Percentiles rank a stretch among this genome's conserved stretches.
phyloP scores from a whole-genome alignment of 1,284 basidiomycete species.

The Leccinum pachyderme region DNA sequence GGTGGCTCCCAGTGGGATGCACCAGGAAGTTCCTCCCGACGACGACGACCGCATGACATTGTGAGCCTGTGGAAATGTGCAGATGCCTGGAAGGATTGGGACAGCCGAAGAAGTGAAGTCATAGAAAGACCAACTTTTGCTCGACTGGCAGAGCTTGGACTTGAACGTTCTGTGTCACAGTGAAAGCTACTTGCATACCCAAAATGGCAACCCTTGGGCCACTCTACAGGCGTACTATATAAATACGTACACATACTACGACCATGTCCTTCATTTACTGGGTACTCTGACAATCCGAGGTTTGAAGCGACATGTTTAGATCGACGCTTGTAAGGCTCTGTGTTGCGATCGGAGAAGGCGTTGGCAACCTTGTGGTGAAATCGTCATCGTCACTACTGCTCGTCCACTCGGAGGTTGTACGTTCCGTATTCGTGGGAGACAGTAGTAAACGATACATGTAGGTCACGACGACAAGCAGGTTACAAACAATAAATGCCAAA shows the following conservation, averaged over 20 bases:
- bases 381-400: not conserved
- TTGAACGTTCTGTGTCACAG: not conserved
- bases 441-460: constrained; percentile 19
- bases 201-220: too few species aligned
- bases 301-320: not conserved
- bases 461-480: constrained; percentile 29
- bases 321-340: constrained; percentile 2
- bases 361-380: not conserved
- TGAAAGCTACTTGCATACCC: too few species aligned
- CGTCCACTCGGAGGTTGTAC: not conserved
- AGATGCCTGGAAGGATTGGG: not conserved
- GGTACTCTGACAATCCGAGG: not conserved
- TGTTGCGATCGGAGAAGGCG: not conserved
- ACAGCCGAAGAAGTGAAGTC: constrained; percentile 18
- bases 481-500: constrained; percentile 26
- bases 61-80: constrained; percentile 5
- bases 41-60: constrained; percentile 19
- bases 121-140: constrained; percentile 7
- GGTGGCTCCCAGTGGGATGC: constrained; percentile 8
- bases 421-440: not conserved
- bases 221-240: too few species aligned
- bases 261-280: not conserved
- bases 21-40: constrained; percentile 12
- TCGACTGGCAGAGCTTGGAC: not conserved
- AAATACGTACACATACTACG: too few species aligned